Evolutionary conservation across 1,284 basidiomycete species (phyloP).

Genomic region (Termitomyces sp.): DNA sequence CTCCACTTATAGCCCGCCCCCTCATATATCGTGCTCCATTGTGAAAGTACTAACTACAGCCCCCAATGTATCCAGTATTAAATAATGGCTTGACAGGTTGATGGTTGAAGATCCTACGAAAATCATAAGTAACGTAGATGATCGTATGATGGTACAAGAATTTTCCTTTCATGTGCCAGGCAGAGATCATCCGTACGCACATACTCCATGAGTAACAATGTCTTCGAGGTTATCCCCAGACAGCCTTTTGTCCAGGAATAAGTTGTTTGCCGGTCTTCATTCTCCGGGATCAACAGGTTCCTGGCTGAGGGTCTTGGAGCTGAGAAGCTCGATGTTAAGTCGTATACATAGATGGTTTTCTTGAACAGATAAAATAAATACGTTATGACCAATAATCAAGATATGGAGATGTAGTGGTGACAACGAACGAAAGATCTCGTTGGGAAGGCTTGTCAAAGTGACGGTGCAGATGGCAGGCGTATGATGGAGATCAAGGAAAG

Average conservation of each 20-base stretch:
- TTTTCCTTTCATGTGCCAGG: background rate
- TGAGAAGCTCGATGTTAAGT: background rate
- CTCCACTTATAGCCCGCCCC: background rate
- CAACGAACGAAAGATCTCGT: background rate
- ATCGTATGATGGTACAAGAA: background rate
- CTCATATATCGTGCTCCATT: background rate
- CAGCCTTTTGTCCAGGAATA: background rate
- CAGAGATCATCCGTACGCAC: background rate
- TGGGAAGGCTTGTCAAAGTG: background rate
- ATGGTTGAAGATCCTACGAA: background rate
- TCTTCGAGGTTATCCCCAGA: background rate
- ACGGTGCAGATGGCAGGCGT: background rate
- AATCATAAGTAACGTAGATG: background rate
- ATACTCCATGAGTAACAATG: background rate
- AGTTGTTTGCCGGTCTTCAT: background rate
- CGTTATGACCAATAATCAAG: background rate
- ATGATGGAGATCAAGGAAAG: background rate
- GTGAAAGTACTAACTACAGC: background rate
- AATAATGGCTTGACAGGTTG: background rate
- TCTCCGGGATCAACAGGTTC: background rate
- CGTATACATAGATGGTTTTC: background rate
- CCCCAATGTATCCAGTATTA: background rate
- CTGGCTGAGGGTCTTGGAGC: background rate
- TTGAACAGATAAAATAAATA: background rate
- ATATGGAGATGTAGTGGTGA: background rate